Evolutionary conservation across 805 yeast species (phyloP).

Genomic region (Suhomyces tanzawaensis): DNA sequence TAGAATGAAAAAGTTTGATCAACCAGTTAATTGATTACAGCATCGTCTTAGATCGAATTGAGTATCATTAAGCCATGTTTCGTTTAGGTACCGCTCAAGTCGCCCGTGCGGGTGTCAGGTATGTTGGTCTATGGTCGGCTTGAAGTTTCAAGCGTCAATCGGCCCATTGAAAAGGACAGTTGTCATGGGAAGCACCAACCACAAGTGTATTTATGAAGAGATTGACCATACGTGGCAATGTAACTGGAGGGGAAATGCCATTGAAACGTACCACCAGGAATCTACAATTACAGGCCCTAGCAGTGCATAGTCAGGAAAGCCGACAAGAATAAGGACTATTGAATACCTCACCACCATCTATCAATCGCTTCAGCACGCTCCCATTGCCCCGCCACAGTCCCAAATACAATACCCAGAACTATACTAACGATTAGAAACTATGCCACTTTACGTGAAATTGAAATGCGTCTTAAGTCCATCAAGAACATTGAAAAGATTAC

Average conservation of each 20-base stretch:
- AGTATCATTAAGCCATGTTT: constrained; percentile 37
- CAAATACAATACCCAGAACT: too few species aligned
- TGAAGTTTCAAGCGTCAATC: not conserved
- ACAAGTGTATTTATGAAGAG: too few species aligned
- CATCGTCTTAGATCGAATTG: constrained; percentile 5
- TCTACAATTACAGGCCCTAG: too few species aligned
- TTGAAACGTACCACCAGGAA: too few species aligned
- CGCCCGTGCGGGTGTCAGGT: constrained; percentile 54
- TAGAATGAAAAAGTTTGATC: constrained; percentile 5
- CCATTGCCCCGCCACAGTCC: too few species aligned
- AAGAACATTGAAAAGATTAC: constrained; percentile 99
- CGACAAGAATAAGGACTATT: too few species aligned
- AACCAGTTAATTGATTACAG: not conserved
- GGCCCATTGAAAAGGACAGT: not conserved
- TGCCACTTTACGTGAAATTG: constrained; percentile 98
- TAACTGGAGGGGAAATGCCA: too few species aligned
- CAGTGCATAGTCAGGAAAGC: too few species aligned
- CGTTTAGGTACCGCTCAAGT: constrained; percentile 53
- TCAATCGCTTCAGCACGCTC: too few species aligned
- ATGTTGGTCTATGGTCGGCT: constrained; percentile 25
- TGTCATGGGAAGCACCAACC: too few species aligned
- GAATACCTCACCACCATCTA: too few species aligned
- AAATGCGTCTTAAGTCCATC: constrained; percentile 95
- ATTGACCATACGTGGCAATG: too few species aligned
- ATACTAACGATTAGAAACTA: constrained; percentile 65